Percentiles rank a stretch among this genome's conserved stretches.
Conservation (phyloP, 2,329 filamentous ascomycete genomes). For the Cladophialophora bantiana region DNA sequence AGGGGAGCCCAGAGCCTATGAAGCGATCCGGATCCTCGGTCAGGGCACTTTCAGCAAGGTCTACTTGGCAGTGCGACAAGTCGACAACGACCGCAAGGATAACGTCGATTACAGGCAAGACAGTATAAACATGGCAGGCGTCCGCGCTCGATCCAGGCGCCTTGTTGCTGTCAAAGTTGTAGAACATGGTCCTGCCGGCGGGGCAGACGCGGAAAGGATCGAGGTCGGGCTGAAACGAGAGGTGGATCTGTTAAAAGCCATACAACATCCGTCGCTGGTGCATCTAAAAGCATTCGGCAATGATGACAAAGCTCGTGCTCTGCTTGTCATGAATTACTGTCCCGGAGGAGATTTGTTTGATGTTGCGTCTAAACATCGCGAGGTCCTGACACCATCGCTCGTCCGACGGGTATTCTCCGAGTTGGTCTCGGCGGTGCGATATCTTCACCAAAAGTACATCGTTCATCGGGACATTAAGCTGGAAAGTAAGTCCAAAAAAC, state of each 20-base stretch:
- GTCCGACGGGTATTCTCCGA: constrained; percentile 89
- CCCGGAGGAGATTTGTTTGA: constrained; percentile 95
- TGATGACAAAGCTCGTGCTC: constrained; percentile 76
- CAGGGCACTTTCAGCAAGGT: constrained; percentile 97
- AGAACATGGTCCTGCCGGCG: constrained; percentile 91
- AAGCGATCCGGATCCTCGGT: constrained; percentile 79
- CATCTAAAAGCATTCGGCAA: constrained; percentile 92
- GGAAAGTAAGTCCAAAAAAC: constrained; percentile 72
- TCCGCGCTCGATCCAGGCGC: constrained; percentile 68
- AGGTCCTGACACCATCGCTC: constrained; percentile 71
- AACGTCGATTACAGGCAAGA: constrained; percentile 46
- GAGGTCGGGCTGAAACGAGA: constrained; percentile 94
- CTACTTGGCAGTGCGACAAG: constrained; percentile 84
- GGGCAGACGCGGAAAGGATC: constrained; percentile 89
- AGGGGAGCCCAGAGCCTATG: constrained; percentile 76
- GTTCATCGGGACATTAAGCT: constrained; percentile 98
- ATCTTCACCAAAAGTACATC: constrained; percentile 83
- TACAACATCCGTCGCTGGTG: constrained; percentile 88
- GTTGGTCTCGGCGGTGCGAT: constrained; percentile 81
- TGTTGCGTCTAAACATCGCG: constrained; percentile 75
- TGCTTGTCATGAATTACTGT: constrained; percentile 89
- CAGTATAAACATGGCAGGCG: constrained; percentile 50
- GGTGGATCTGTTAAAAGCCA: constrained; percentile 87
- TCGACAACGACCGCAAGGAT: constrained; percentile 56
- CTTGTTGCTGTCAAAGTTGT: constrained; percentile 95